phyloP scores from a whole-genome alignment of 768 basidiomycete species.

The Tylopilus felleus region DNA sequence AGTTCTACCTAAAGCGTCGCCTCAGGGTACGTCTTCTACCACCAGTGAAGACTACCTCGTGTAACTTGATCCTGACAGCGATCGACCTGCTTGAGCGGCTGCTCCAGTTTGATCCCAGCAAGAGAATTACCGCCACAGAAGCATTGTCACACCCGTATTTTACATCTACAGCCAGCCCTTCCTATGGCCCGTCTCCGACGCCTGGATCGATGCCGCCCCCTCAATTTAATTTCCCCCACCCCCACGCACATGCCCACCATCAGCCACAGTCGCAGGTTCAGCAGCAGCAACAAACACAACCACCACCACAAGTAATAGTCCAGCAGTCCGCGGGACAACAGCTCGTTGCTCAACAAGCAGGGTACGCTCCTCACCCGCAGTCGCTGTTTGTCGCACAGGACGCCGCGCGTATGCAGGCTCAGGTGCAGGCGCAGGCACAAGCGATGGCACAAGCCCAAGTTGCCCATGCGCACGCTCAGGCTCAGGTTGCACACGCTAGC shows the following conservation, averaged over 20 bases:
- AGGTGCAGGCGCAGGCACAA: conserved; percentile 42
- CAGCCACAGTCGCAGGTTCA: conserved; percentile 43
- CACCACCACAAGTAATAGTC: conserved; percentile 35
- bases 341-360: conserved; percentile 34
- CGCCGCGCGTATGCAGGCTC: conserved; percentile 39
- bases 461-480: conserved; percentile 41
- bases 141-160: conserved; percentile 94
- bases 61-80: conserved; percentile 40
- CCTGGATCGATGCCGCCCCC: conserved; percentile 66
- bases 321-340: conserved; percentile 36
- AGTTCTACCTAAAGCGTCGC: conserved; percentile 80
- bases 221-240: conserved; percentile 64
- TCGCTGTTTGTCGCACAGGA: conserved; percentile 33
- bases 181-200: conserved; percentile 34
- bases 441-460: conserved; percentile 38
- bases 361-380: conserved; percentile 33
- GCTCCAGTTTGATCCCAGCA: conserved; percentile 92
- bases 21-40: conserved; percentile 53
- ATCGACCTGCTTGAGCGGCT: conserved; percentile 92
- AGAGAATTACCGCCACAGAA: conserved; percentile 87
- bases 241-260: conserved; percentile 48
- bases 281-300: conserved; percentile 46
- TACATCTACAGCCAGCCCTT: conserved; percentile 44
- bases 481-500: conserved; percentile 30
- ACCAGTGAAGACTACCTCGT: neutral